A percentile compares a stretch with the other conserved stretches of the same genome.
Conservation (phyloP, 2,329 filamentous ascomycete genomes). For the Aspergillus sclerotialis region DNA sequence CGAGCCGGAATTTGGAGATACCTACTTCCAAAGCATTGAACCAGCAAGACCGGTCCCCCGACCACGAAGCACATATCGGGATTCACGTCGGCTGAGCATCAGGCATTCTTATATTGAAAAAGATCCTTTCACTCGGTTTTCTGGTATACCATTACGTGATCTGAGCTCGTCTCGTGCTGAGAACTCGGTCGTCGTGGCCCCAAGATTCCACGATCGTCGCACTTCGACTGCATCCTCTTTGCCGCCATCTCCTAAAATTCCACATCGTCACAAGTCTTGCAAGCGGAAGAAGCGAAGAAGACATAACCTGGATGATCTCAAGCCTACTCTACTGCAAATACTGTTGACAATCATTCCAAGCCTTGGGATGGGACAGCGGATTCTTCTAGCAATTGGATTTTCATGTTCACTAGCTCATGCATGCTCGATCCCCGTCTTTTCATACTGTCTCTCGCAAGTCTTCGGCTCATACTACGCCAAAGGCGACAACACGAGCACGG, state of each 20-base stretch:
- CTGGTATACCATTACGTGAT: not conserved
- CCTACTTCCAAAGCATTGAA: not conserved
- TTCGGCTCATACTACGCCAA: conserved; percentile 61
- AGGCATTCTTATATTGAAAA: not conserved
- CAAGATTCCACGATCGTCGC: not conserved
- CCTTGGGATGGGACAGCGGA: conserved; percentile 46
- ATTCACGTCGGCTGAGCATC: not conserved
- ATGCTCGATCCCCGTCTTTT: conserved; percentile 64
- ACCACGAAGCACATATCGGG: not conserved
- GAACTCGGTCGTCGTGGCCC: not conserved
- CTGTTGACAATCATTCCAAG: conserved; percentile 64
- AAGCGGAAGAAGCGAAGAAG: conserved; percentile 4
- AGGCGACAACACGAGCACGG: conserved; percentile 41
- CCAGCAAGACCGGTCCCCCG: not conserved
- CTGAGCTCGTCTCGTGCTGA: not conserved
- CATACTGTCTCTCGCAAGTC: conserved; percentile 66
- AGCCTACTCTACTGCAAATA: conserved; percentile 43
- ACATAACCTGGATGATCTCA: conserved; percentile 2
- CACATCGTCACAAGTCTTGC: not conserved
- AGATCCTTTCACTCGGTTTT: not conserved
- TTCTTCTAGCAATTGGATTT: conserved; percentile 54
- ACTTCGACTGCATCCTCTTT: not conserved
- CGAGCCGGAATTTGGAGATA: not conserved
- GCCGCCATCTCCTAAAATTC: conserved; percentile 1
- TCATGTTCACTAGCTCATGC: conserved; percentile 59